Evolutionary conservation across 129 eudicot genomes (phyloP).

Genomic region (Chrysanthemum seticuspe): DNA sequence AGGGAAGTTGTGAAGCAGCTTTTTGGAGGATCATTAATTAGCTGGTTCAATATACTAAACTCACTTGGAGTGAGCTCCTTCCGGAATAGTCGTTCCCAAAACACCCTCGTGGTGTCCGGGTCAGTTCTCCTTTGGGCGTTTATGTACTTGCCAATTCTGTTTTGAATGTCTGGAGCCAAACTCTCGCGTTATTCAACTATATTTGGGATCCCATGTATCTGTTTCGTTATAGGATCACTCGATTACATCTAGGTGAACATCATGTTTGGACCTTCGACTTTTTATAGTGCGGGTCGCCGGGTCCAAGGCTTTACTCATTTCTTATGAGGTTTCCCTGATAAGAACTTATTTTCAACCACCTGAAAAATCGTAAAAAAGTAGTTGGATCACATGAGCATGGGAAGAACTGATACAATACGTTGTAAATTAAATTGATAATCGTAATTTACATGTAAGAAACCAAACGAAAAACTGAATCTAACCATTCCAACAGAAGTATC

Average conservation of each 20-base stretch:
- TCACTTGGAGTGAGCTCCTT: conserved; percentile 2
- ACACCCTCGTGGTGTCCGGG: neutral
- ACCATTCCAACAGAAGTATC: neutral
- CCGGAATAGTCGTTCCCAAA: neutral
- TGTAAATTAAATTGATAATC: neutral
- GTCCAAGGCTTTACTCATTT: neutral
- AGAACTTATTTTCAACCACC: conserved; percentile 13
- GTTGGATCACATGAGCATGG: conserved; percentile 1
- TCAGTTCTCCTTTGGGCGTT: neutral
- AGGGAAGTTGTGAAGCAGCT: conserved; percentile 12
- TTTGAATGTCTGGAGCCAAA: conserved; percentile 43
- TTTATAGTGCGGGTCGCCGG: neutral
- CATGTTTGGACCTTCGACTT: conserved; percentile 1
- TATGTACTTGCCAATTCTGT: conserved; percentile 10
- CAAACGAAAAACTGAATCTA: neutral
- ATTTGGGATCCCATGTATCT: conserved; percentile 59
- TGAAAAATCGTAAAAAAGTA: conserved; percentile 8
- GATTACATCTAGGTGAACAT: no score
- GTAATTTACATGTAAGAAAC: neutral
- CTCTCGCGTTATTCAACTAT: conserved; percentile 45
- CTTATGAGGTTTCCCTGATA: conserved; percentile 6
- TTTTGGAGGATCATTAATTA: conserved; percentile 3
- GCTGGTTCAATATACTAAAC: neutral
- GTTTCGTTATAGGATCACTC: conserved; percentile 47
- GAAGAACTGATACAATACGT: neutral